phyloP scores from a whole-genome alignment of 352 stramenopile species.

The Phytophthora pinifolia region DNA sequence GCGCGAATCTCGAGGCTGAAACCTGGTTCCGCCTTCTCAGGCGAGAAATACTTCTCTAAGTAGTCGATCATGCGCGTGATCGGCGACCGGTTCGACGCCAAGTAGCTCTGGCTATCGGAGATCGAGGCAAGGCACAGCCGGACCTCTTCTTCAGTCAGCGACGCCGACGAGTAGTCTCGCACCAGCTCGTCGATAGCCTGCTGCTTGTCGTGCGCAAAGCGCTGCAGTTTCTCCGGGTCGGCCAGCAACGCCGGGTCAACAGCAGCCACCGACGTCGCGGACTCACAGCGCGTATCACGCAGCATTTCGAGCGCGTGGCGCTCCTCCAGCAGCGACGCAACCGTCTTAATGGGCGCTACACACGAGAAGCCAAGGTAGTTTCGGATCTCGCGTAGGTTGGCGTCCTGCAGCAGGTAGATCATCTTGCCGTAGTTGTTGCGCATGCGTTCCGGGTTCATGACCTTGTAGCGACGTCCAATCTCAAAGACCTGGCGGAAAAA shows the following conservation, averaged over 20 bases:
- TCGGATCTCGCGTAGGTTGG: constrained; percentile 71
- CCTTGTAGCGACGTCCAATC: constrained; percentile 94
- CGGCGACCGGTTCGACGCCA: constrained; percentile 55
- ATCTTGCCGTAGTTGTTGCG: constrained; percentile 94
- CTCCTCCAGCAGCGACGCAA: constrained; percentile 74
- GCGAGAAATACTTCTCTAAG: constrained; percentile 57
- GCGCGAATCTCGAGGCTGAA: constrained; percentile 61
- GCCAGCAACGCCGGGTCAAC: constrained; percentile 15
- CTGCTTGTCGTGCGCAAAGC: constrained; percentile 32
- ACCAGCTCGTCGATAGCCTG: constrained; percentile 40
- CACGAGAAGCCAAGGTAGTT: constrained; percentile 81
- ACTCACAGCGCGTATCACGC: constrained; percentile 60
- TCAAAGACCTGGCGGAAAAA: constrained; percentile 89
- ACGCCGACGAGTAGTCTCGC: constrained; percentile 47
- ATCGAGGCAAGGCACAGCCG: constrained; percentile 48
- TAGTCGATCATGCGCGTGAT: constrained; percentile 70
- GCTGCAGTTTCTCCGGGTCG: constrained; percentile 20
- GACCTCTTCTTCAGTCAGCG: constrained; percentile 56
- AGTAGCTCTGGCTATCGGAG: constrained; percentile 59
- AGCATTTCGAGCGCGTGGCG: constrained; percentile 67
- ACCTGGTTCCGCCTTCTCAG: constrained; percentile 40
- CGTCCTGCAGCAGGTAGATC: constrained; percentile 94
- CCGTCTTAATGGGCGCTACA: constrained; percentile 67
- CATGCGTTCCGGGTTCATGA: constrained; percentile 93
- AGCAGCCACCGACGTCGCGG: constrained; percentile 56